Conservation (phyloP, 2,329 filamentous ascomycete species). For the Trichophyton schoenleinii region DNA sequence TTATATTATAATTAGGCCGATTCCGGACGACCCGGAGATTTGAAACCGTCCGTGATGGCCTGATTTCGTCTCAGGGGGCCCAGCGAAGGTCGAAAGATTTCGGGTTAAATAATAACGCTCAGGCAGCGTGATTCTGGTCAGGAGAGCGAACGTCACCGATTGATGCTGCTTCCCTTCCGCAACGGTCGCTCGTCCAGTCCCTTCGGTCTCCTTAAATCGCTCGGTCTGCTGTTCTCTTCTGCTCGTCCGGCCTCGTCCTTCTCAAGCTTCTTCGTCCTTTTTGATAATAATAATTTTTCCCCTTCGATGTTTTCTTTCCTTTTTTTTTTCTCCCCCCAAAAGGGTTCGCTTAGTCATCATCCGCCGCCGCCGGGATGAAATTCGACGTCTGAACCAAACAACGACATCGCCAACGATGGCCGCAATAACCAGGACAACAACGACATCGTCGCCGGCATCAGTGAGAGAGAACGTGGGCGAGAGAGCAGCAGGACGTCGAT, state of each 20-base stretch:
- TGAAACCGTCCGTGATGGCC: background rate
- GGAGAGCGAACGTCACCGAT: background rate
- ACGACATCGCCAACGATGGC: background rate
- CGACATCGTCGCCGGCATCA: background rate
- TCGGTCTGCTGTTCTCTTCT: background rate
- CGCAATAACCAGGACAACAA: background rate
- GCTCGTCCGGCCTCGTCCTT: background rate
- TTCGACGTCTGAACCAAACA: background rate
- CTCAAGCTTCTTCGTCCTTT: background rate
- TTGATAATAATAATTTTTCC: background rate
- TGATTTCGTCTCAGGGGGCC: conserved; percentile 1
- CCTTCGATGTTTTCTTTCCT: background rate
- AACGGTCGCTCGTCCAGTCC: background rate
- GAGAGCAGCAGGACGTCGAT: background rate
- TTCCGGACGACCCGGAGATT: conserved; percentile 6
- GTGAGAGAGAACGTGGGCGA: background rate
- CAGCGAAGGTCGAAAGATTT: background rate
- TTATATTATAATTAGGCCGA: background rate
- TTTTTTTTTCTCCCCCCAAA: background rate
- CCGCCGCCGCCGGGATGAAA: background rate
- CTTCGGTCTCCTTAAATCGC: background rate
- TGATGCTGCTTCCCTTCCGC: background rate
- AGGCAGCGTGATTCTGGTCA: background rate
- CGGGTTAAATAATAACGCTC: background rate
- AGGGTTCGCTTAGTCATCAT: background rate